Conservation (phyloP, 305 asterid species). For the Solanum hybrid region DNA sequence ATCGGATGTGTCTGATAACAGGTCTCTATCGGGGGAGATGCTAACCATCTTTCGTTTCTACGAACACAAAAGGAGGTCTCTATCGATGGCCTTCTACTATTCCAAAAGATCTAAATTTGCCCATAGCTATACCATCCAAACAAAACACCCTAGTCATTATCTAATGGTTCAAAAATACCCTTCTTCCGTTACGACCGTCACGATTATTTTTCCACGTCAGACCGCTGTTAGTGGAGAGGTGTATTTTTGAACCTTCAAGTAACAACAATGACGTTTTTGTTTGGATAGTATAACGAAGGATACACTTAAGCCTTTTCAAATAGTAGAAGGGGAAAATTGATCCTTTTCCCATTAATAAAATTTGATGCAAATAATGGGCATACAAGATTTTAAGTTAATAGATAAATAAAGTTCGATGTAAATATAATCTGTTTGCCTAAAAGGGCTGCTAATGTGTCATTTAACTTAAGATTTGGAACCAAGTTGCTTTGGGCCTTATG, state of each 20-base stretch:
- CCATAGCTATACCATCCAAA: neutral
- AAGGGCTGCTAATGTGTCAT: neutral
- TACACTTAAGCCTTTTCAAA: too few species aligned
- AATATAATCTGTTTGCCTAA: neutral
- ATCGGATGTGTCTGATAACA: too few species aligned
- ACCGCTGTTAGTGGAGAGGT: neutral
- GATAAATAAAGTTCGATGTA: too few species aligned
- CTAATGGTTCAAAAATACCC: neutral
- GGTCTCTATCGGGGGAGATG: neutral
- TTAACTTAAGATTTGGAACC: neutral
- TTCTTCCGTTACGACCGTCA: accelerated
- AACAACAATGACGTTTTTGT: neutral
- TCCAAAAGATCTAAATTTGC: neutral
- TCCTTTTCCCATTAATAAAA: too few species aligned
- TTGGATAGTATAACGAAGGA: neutral
- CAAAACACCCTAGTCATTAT: neutral
- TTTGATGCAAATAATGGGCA: too few species aligned
- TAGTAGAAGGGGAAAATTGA: too few species aligned
- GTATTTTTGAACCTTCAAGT: neutral
- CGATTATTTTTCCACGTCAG: too few species aligned
- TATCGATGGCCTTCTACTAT: neutral
- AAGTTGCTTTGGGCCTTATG: neutral
- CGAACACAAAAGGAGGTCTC: neutral
- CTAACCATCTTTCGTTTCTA: neutral
- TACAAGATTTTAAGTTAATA: too few species aligned